A percentile compares a stretch with the other conserved stretches of the same genome.
These are phyloP conservation scores for Pouteria campechiana DNA, from an alignment of 179 eudicot species.

Conservation along the genomic window DNA sequence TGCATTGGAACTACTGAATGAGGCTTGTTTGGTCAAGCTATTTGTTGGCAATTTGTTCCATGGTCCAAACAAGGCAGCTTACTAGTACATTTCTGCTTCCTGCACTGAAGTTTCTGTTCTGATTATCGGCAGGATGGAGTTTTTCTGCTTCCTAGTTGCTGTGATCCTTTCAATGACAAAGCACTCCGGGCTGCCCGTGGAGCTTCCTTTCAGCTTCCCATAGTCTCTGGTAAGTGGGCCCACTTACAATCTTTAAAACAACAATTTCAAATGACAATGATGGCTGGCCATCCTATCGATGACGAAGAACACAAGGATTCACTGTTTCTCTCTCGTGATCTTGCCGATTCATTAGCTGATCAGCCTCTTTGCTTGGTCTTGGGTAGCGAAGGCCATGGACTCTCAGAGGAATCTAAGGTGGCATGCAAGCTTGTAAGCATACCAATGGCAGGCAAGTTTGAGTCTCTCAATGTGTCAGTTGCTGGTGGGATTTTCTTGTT, in stretches of 20 bases:
- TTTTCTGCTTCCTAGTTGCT: slow-evolving; percentile 83
- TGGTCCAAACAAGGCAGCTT: background rate
- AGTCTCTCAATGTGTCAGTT: slow-evolving; percentile 84
- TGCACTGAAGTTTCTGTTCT: background rate
- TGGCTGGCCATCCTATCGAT: slow-evolving; percentile 73
- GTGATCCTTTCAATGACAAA: slow-evolving; percentile 93
- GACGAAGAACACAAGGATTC: slow-evolving; percentile 15
- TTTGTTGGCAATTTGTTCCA: background rate
- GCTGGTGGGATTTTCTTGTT: slow-evolving; percentile 93
- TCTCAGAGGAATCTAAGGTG: slow-evolving; percentile 38
- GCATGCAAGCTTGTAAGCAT: slow-evolving; percentile 62
- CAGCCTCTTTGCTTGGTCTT: slow-evolving; percentile 54
- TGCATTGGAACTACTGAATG: too few species aligned
- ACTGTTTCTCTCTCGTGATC: slow-evolving; percentile 31
- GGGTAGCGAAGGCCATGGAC: slow-evolving; percentile 80
- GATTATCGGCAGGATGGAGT: slow-evolving; percentile 8
- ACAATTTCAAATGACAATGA: slow-evolving; percentile 35
- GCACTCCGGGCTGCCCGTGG: slow-evolving; percentile 89
- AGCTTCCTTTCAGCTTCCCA: slow-evolving; percentile 77
- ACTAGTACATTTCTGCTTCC: background rate
- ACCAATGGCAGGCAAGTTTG: slow-evolving; percentile 65
- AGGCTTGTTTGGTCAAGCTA: too few species aligned
- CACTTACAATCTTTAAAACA: slow-evolving; percentile 39
- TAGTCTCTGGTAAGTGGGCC: slow-evolving; percentile 64
- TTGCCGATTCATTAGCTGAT: slow-evolving; percentile 39